Conservation (phyloP, 306 rosid species). For the Spatholobus suberectus region DNA sequence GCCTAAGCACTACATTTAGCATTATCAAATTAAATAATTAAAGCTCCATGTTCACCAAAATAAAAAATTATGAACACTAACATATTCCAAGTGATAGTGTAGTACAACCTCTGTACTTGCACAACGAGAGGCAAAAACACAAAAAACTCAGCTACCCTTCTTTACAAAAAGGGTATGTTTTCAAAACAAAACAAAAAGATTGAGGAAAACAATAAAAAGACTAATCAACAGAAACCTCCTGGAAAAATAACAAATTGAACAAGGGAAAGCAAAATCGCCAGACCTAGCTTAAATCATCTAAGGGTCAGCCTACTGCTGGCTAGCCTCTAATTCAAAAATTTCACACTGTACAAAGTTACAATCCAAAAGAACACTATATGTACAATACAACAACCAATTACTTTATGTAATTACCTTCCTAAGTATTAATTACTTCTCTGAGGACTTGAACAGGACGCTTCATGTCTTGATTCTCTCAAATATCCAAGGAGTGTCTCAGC, state of each 20-base stretch:
- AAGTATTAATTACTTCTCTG: slow-evolving; percentile 39
- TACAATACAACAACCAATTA: slow-evolving; percentile 43
- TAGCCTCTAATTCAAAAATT: slow-evolving; percentile 45
- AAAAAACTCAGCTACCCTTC: slow-evolving; percentile 32
- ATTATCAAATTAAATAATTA: not conserved
- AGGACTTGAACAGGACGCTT: slow-evolving; percentile 66
- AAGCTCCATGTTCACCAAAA: not conserved
- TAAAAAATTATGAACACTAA: not conserved
- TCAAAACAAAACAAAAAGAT: slow-evolving; percentile 37
- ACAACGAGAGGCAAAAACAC: slow-evolving; percentile 14
- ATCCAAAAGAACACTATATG: slow-evolving; percentile 44
- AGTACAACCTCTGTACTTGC: not conserved
- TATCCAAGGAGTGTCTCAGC: slow-evolving; percentile 84
- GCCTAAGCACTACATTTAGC: slow-evolving; percentile 8
- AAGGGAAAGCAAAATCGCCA: slow-evolving; percentile 27
- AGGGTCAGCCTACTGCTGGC: slow-evolving; percentile 49
- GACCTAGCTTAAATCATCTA: slow-evolving; percentile 54
- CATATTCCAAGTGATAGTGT: slow-evolving; percentile 17
- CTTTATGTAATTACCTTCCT: slow-evolving; percentile 49
- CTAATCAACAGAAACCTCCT: slow-evolving; percentile 7
- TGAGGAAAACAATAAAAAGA: slow-evolving; percentile 7
- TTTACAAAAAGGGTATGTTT: slow-evolving; percentile 41
- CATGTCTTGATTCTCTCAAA: slow-evolving; percentile 83
- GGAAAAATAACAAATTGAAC: slow-evolving; percentile 36
- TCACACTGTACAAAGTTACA: slow-evolving; percentile 66